Base-by-base conservation (phyloP, 331 rosid genomes). In the Dryas integrifolia region DNA sequence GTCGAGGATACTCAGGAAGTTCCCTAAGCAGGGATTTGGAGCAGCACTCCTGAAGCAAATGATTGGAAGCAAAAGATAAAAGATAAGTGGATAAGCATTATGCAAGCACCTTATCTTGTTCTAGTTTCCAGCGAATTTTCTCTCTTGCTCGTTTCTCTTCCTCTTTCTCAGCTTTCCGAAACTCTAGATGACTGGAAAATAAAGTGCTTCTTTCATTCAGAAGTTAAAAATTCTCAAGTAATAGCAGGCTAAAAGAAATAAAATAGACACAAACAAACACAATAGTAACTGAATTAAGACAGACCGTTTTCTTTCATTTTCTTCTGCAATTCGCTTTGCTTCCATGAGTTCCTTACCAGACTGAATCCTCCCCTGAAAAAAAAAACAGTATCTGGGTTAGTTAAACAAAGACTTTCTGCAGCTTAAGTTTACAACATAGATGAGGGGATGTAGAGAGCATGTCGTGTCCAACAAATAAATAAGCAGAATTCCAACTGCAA, bases 131-230 rank as follows among this genome's bases (percentile, higher is more conserved):
- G 15, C 81, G 64, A 63, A 89, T 84, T 65, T 46, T 83, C 46
- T 80, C 85, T 72, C 91, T 85, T 65, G 97, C 97, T 77, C 82
- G 87, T 79, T 82, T 85, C 84, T 87, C 91, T 70, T 90, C 98
- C 72, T 85, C 83, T 72, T 83, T 89, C 86, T 89, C 97, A 38
- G 85, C 84, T 82, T 89, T 82, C 75, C 52, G 67, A 21, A 78
- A 76, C 24, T 84, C 51, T 58, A 85, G 51, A 66, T 78, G 4
- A 56, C 98, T 91, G 89, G 51, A 59, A 65, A 61, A 69, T 4
- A 47, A 46, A 24, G 44, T 11, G 0, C 13, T 43, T 60, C 1
- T 76, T 59, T 38, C 61, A 78, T 1, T 67, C 50, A 46, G 67
- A 48, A 40, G 35, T 56, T 14, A 60, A 76, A 1, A 11, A 30